Percentiles rank a stretch among this genome's conserved stretches.
Conservation (phyloP, 192 early-diverging fungal species). For the Coemansia sp. region DNA sequence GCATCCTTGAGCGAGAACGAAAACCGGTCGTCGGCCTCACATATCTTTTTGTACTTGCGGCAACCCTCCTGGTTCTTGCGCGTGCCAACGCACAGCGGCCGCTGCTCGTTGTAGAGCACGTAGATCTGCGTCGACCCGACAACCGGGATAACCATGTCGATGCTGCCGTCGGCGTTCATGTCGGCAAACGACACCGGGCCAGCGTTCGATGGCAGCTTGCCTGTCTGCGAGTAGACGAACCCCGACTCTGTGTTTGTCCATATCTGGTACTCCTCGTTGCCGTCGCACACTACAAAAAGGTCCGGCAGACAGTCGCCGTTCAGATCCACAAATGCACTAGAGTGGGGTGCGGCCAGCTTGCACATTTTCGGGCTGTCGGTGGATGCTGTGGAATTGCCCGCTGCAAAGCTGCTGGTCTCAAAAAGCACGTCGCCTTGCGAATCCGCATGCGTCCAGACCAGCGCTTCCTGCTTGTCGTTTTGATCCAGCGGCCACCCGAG, state of each 20-base stretch:
- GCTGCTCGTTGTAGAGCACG: slow-evolving; percentile 79
- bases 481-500: slow-evolving; percentile 30
- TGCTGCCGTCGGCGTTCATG: slow-evolving; percentile 89
- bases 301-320: slow-evolving; percentile 88
- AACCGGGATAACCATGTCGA: slow-evolving; percentile 80
- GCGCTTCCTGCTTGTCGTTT: slow-evolving; percentile 2
- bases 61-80: slow-evolving; percentile 55
- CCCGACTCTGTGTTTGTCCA: slow-evolving; percentile 74
- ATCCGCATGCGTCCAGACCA: slow-evolving; percentile 53
- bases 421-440: slow-evolving; percentile 61
- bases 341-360: slow-evolving; percentile 75
- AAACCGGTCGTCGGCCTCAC: slow-evolving; percentile 69
- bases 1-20: slow-evolving; percentile 43
- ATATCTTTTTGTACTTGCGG: slow-evolving; percentile 68
- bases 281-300: slow-evolving; percentile 74
- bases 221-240: slow-evolving; percentile 63
- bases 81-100: slow-evolving; percentile 68
- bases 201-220: slow-evolving; percentile 63
- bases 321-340: slow-evolving; percentile 90
- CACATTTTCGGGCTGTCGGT: slow-evolving; percentile 56
- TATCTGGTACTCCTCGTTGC: slow-evolving; percentile 66
- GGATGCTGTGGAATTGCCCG: slow-evolving; percentile 6
- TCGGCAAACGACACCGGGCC: slow-evolving; percentile 90
- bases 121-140: slow-evolving; percentile 67
- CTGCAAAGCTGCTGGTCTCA: slow-evolving; percentile 14